Percentiles rank a stretch among this genome's conserved stretches.
phyloP scores from a whole-genome alignment of 1,139 yeast genomes.

The Wickerhamomyces sp. region DNA sequence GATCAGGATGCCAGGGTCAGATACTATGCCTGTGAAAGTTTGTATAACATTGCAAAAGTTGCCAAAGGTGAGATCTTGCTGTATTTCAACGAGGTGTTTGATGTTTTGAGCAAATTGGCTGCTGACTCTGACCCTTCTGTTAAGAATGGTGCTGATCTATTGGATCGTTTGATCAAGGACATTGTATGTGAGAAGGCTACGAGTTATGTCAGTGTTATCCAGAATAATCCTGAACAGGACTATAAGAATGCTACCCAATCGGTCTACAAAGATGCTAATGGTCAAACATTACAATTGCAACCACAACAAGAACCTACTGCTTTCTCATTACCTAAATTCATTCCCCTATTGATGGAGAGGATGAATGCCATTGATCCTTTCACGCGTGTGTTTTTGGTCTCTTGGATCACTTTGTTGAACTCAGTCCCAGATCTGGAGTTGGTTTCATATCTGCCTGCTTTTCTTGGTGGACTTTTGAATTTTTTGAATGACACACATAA shows the following conservation, averaged over 20 bases:
- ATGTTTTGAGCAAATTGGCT: conserved; percentile 82
- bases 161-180: conserved; percentile 88
- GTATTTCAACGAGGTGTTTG: conserved; percentile 92
- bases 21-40: conserved; percentile 94
- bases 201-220: conserved; percentile 77
- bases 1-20: conserved; percentile 96
- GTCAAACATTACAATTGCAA: conserved; percentile 60
- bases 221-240: conserved; percentile 41
- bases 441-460: conserved; percentile 81
- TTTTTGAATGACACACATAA: conserved; percentile 81
- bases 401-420: conserved; percentile 88
- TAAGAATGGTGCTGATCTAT: conserved; percentile 91
- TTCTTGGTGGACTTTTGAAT: conserved; percentile 77
- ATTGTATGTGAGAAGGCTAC: conserved; percentile 95
- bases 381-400: conserved; percentile 83
- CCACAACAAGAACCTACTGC: conserved; percentile 69
- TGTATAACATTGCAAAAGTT: conserved; percentile 94
- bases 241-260: conserved; percentile 43
- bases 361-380: conserved; percentile 91
- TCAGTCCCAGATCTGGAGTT: conserved; percentile 90
- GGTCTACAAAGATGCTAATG: conserved; percentile 43
- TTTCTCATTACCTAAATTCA: conserved; percentile 80
- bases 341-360: conserved; percentile 85
- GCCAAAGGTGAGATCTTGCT: conserved; percentile 91
- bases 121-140: conserved; percentile 92